Evolutionary conservation across 1,284 basidiomycete species (phyloP), one percentile per base, ranked within the genome.

Genomic region (Malassezia arunalokei): DNA sequence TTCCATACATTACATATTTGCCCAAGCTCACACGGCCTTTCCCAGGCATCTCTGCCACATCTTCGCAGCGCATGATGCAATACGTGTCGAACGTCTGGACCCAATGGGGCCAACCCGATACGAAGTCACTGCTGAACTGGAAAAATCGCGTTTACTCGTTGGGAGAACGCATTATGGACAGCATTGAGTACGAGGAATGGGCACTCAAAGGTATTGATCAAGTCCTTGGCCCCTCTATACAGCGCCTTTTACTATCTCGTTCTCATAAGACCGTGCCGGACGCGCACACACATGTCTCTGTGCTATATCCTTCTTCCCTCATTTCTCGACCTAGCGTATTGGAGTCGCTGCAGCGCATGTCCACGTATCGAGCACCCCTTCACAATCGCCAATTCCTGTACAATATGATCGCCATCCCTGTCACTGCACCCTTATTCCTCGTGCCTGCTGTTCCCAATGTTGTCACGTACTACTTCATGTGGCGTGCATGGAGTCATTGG

Each of bases 101-200:
- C 17, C 57, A 55, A 15, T 58, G 71, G 5, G 68, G 67, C 3
- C 57, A 62, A 6, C 59, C 62, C 6, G 67, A 66, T 49, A 54
- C 54, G 31, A 60, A 39, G 38, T 62, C 59, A 20, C 58, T 58
- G 8, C 58, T 65, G 8, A 60, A 68, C 51, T 73, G 70, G 70
- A 68, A 68, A 35, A 47, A 64, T 8, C 54, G 66, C 24, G 63
- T 66, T 0, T 70, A 65, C 35, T 40, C 46, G 12, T 11, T 53
- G 1, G 70, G 70, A n/a, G 70, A 73, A 51, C 53, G 56, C 5
- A 41, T 73, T 41, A 73, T 73, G 70, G 70, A 73, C 47, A 55
- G 60, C 2, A 68, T 73, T 54, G 65, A 65, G 39, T 71, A 71
- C 35, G 63, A 71, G 42, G 70, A 73, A 40, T 73, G 70, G 70